Base-by-base conservation (phyloP, 2,329 filamentous ascomycete genomes). In the Dothideomycetidae sp. region DNA sequence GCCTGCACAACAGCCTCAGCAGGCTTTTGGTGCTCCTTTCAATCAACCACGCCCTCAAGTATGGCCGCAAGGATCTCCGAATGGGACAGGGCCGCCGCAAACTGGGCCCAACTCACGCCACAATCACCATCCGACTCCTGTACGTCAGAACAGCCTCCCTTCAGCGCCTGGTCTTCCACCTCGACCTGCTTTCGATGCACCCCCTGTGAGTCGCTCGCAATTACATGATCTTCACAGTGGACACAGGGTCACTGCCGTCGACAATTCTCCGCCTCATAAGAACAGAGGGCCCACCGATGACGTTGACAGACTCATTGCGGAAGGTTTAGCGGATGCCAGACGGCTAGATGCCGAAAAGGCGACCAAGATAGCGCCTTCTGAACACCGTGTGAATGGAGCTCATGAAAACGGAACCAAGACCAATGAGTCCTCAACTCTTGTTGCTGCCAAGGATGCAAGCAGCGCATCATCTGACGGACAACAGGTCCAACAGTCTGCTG, bases 171-270 rank as follows among this genome's bases (percentile, higher is more conserved):
- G 71, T 39, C 62, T 78, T 30, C 74, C 74, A 3, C 70, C 75
- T 45, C 64, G 74, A 36, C 74, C 74, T 11, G 61, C 65, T 9
- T 73, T 76, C 50, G 65, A 63, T 42, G 65, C 67, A 11, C 67
- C 68, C 17, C 60, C 60, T 39, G 59, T 70, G 42, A 70, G 67
- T 47, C 60, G 64, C 30, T 66, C 64, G 41, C 64, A 69, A 43
- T 62, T 73, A 60, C 67, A 71, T 45, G 67, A 70, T 49, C 61
- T 73, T 58, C 70, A 74, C 50, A 59, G 67, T 59, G 67, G 67
- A 48, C 49, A 58, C 43, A 55, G 32, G 52, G 59, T 32, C 48
- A 7, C 21, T 7, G 21, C 7, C 21, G n/a, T 26, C n/a, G 21
- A n/a, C 7, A 26, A n/a, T n/a, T 26, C 21, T n/a, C 21, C 7